A percentile compares a stretch with the other conserved stretches of the same genome.
phyloP scores from a whole-genome alignment of 2,329 filamentous ascomycete genomes.

The Ambrosiella cleistominuta region DNA sequence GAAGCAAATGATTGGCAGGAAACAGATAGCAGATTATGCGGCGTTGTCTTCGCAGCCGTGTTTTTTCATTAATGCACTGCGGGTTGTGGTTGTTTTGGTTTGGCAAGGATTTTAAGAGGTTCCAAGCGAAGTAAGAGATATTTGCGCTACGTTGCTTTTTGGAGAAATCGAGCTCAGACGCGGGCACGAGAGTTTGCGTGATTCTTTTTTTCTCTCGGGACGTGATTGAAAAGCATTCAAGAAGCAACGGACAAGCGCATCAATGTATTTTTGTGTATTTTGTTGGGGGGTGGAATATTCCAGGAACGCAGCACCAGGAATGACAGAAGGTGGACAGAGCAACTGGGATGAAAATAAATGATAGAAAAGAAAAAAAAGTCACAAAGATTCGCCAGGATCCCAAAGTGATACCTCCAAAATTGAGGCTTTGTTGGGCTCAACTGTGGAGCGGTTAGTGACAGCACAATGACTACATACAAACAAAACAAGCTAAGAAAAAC shows the following conservation, averaged over 20 bases:
- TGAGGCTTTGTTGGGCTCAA: not conserved
- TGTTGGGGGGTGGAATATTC: too few species aligned
- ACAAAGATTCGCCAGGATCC: too few species aligned
- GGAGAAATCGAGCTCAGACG: not conserved
- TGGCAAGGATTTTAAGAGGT: not conserved
- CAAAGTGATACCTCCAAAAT: not conserved
- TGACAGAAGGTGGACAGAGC: too few species aligned
- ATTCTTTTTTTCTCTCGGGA: too few species aligned
- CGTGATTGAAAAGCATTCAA: not conserved
- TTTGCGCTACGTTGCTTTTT: not conserved
- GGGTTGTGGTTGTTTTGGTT: not conserved
- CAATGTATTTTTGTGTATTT: too few species aligned
- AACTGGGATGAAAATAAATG: too few species aligned
- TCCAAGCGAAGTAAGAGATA: not conserved
- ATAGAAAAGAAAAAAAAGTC: too few species aligned
- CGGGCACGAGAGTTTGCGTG: too few species aligned
- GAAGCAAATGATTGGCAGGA: not conserved
- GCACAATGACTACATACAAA: not conserved
- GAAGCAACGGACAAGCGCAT: not conserved
- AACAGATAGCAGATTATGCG: not conserved
- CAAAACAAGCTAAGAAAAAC: not conserved
- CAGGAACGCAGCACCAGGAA: too few species aligned
- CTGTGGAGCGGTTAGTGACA: not conserved
- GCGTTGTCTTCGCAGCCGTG: not conserved
- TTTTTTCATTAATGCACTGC: not conserved